Conservation (phyloP, 306 rosid genomes). For the Spatholobus suberectus region DNA sequence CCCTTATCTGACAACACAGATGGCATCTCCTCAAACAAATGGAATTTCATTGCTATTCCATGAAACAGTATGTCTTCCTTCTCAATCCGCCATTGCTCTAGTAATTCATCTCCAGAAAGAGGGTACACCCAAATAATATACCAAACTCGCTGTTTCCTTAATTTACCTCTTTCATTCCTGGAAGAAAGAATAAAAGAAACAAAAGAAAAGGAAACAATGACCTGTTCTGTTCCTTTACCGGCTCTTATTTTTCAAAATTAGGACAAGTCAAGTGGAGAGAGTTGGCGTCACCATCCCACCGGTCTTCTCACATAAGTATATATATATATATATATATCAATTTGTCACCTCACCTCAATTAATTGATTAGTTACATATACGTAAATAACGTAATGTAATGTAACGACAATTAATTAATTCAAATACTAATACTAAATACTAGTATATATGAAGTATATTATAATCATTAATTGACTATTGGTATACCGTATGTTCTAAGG, state of each 20-base stretch:
- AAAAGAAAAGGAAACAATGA: slow-evolving; percentile 1
- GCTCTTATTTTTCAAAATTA: background rate
- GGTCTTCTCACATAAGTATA: background rate
- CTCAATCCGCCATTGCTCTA: background rate
- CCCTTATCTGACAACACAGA: slow-evolving; percentile 27
- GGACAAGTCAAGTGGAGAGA: slow-evolving; percentile 14
- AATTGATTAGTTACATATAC: background rate
- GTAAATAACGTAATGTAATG: background rate
- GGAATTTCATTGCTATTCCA: slow-evolving; percentile 25
- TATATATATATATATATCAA: background rate
- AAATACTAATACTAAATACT: slow-evolving; percentile 12
- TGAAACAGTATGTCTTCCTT: slow-evolving; percentile 4
- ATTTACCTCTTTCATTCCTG: slow-evolving; percentile 13
- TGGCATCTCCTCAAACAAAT: slow-evolving; percentile 24
- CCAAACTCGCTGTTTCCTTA: background rate
- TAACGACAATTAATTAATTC: background rate
- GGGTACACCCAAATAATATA: background rate
- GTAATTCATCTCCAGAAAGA: too few relatives aligned
- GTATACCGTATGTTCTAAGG: slow-evolving; percentile 34
- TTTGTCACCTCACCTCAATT: slow-evolving; percentile 19
- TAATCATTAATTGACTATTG: too few relatives aligned
- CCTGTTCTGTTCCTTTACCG: background rate
- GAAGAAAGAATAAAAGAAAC: background rate
- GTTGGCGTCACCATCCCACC: slow-evolving; percentile 21
- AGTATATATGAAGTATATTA: too few relatives aligned